A percentile compares a stretch with the other conserved stretches of the same genome.
Conservation (phyloP, 2,329 filamentous ascomycete genomes). For the Niveomyces coronatus region DNA sequence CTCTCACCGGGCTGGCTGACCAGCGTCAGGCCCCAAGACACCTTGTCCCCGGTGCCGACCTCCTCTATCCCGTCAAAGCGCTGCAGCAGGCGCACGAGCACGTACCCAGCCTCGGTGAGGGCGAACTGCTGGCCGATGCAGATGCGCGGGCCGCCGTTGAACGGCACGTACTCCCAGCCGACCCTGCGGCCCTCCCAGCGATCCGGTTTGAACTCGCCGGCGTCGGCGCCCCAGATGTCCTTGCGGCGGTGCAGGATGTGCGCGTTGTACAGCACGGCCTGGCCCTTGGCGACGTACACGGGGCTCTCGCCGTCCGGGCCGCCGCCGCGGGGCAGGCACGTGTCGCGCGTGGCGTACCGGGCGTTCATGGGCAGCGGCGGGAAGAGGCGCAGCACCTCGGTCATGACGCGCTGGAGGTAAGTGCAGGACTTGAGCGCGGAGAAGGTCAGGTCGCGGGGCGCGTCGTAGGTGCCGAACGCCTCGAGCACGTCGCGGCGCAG, state of each 20-base stretch:
- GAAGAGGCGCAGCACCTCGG: constrained; percentile 23
- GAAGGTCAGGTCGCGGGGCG: constrained; percentile 17
- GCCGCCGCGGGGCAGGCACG: constrained; percentile 35
- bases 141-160: constrained; percentile 26
- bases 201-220: constrained; percentile 19
- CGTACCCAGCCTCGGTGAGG: constrained; percentile 17
- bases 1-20: constrained; percentile 9
- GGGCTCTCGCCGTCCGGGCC: constrained; percentile 32
- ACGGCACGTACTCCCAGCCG: constrained; percentile 25
- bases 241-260: constrained; percentile 23
- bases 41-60: constrained; percentile 1
- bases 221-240: constrained; percentile 25
- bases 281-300: constrained; percentile 35
- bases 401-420: constrained; percentile 17
- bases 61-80: constrained; percentile 13
- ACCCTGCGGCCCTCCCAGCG: constrained; percentile 24
- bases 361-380: constrained; percentile 34
- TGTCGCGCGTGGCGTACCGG: constrained; percentile 33
- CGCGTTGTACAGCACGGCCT: constrained; percentile 22
- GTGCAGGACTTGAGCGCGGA: constrained; percentile 15
- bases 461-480: constrained; percentile 38
- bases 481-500: constrained; percentile 31
- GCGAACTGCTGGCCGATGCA: constrained; percentile 26
- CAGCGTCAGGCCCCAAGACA: constrained; percentile 8
- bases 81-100: constrained; percentile 12